Evolutionary conservation across 2,329 filamentous ascomycete species (phyloP).

Genomic region (Ophiostoma piceae): DNA sequence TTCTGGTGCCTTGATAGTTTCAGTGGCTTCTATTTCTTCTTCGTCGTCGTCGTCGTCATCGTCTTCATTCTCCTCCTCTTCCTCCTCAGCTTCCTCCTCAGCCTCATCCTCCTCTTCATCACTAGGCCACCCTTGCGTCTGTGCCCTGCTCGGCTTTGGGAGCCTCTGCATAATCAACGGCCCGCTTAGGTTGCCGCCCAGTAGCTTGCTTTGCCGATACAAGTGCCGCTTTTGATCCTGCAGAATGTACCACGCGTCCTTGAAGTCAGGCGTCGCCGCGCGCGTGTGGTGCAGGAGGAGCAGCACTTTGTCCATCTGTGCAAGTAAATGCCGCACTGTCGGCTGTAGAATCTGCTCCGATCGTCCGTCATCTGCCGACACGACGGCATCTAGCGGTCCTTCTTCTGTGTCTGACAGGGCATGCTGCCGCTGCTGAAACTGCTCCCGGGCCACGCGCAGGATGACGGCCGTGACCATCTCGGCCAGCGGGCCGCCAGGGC

Average conservation of each 20-base stretch:
- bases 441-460: constrained; percentile 62
- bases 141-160: constrained; percentile 17
- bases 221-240: neutral
- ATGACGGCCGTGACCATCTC: constrained; percentile 65
- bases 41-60: neutral
- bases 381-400: constrained; percentile 30
- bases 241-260: neutral
- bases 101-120: neutral
- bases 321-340: constrained; percentile 63
- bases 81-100: neutral
- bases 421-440: constrained; percentile 39
- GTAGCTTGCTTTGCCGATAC: neutral
- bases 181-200: neutral
- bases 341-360: constrained; percentile 63
- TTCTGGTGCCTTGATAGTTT: no score
- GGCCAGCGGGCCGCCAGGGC: constrained; percentile 44
- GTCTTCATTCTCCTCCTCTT: constrained; percentile 21
- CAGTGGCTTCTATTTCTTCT: neutral
- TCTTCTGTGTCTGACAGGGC: neutral
- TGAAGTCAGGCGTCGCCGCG: constrained; percentile 36
- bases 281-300: constrained; percentile 64
- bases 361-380: constrained; percentile 65
- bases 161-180: neutral
- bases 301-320: constrained; percentile 64
- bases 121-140: neutral